Evolutionary conservation across 176 grass and related monocot species (phyloP).

Genomic region (Eragrostis nindensis): DNA sequence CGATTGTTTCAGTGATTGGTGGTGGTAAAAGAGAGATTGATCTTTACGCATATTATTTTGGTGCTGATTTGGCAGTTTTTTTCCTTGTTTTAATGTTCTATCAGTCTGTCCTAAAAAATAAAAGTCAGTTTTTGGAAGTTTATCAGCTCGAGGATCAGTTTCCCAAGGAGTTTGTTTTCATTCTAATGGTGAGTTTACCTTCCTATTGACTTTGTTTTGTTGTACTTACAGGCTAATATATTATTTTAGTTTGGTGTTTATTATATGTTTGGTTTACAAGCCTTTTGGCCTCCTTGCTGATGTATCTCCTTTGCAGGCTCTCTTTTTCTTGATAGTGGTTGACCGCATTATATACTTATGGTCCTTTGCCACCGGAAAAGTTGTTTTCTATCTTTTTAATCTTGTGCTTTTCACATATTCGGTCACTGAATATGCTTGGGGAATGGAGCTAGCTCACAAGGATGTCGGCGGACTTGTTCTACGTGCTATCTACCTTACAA

Average conservation of each 20-base stretch:
- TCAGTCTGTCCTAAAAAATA: constrained; percentile 95
- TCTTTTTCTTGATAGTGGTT: constrained; percentile 98
- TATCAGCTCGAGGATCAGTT: constrained; percentile 98
- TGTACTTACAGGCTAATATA: constrained; percentile 28
- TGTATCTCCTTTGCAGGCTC: constrained; percentile 66
- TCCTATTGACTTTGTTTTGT: constrained; percentile 26
- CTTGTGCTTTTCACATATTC: constrained; percentile 95
- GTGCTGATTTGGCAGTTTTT: constrained; percentile 93
- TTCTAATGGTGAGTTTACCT: constrained; percentile 76
- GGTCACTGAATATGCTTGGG: constrained; percentile 95
- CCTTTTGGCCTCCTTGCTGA: background rate
- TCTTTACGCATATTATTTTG: constrained; percentile 95
- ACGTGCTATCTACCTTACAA: constrained; percentile 94
- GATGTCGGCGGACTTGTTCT: constrained; percentile 78
- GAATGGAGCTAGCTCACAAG: constrained; percentile 78
- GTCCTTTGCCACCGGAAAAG: constrained; percentile 89
- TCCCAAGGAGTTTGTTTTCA: constrained; percentile 97
- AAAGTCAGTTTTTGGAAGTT: constrained; percentile 88
- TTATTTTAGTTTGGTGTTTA: constrained; percentile 25
- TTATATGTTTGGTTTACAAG: constrained; percentile 27
- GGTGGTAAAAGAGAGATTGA: constrained; percentile 96
- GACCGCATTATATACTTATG: constrained; percentile 98
- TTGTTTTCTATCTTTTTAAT: constrained; percentile 98
- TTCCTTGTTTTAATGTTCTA: constrained; percentile 94
- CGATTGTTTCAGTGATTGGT: constrained; percentile 83